phyloP scores from a whole-genome alignment of 257 asterid species.

The Solanum chilense region DNA sequence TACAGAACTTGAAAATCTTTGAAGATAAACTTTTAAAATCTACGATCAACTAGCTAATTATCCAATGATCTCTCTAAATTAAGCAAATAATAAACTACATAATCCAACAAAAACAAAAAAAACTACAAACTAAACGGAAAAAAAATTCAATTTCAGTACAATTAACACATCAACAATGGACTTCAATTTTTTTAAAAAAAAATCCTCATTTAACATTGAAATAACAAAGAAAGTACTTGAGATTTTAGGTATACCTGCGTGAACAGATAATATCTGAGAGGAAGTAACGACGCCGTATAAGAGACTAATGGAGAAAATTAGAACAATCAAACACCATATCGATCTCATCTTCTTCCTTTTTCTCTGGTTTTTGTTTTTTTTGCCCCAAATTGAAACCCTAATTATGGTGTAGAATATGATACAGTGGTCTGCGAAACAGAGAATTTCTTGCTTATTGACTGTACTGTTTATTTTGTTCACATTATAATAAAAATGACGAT shows the following conservation, averaged over 20 bases:
- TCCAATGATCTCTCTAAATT: background rate
- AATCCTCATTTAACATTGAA: background rate
- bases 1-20: background rate
- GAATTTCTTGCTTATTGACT: background rate
- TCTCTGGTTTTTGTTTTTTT: background rate
- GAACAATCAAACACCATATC: constrained; percentile 5
- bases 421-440: background rate
- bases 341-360: constrained; percentile 7
- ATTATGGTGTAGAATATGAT: background rate
- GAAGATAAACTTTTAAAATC: background rate
- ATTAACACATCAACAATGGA: background rate
- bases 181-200: background rate
- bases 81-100: background rate
- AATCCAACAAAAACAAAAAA: background rate
- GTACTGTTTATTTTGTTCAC: background rate
- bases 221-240: background rate
- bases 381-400: background rate
- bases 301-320: constrained; percentile 2
- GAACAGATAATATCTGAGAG: constrained; percentile 13
- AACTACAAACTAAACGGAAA: background rate
- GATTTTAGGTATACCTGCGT: constrained; percentile 4
- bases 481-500: background rate
- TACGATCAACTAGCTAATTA: background rate
- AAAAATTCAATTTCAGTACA: background rate
- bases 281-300: constrained; percentile 3